These are phyloP conservation scores for Pythium chondricola DNA, from an alignment of 352 stramenopile genomes.

Conservation along the genomic window DNA sequence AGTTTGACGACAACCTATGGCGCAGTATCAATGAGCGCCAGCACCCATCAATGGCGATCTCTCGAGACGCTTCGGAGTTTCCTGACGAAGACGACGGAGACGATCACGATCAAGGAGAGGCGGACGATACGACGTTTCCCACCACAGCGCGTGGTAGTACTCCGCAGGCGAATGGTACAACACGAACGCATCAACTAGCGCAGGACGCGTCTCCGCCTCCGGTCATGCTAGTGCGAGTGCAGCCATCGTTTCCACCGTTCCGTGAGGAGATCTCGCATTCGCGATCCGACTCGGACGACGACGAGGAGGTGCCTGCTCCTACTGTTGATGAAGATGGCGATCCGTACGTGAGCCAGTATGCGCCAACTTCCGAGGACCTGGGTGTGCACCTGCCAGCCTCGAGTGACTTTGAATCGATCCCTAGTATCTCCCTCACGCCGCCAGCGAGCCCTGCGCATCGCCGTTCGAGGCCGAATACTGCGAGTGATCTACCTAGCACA, in stretches of 20 bases:
- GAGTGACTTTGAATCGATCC: slow-evolving; percentile 19
- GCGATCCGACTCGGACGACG: slow-evolving; percentile 5
- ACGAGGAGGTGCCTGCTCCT: background rate
- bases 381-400: slow-evolving; percentile 4
- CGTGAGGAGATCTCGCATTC: slow-evolving; percentile 24
- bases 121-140: background rate
- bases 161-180: slow-evolving; percentile 25
- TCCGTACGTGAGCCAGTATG: slow-evolving; percentile 1
- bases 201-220: background rate
- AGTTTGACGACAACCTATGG: slow-evolving; percentile 13
- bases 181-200: slow-evolving; percentile 18
- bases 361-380: slow-evolving; percentile 6
- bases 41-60: background rate
- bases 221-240: slow-evolving; percentile 2
- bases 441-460: slow-evolving; percentile 11
- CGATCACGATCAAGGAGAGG: background rate
- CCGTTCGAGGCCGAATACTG: background rate
- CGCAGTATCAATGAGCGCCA: slow-evolving; percentile 9
- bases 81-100: slow-evolving; percentile 1
- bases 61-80: background rate
- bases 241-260: slow-evolving; percentile 12
- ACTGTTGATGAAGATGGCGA: slow-evolving; percentile 3
- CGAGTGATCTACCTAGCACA: background rate
- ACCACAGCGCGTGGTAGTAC: background rate
- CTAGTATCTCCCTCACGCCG: slow-evolving; percentile 23